Conservation (phyloP, 208 protist species). For the Leishmania mexicana region DNA sequence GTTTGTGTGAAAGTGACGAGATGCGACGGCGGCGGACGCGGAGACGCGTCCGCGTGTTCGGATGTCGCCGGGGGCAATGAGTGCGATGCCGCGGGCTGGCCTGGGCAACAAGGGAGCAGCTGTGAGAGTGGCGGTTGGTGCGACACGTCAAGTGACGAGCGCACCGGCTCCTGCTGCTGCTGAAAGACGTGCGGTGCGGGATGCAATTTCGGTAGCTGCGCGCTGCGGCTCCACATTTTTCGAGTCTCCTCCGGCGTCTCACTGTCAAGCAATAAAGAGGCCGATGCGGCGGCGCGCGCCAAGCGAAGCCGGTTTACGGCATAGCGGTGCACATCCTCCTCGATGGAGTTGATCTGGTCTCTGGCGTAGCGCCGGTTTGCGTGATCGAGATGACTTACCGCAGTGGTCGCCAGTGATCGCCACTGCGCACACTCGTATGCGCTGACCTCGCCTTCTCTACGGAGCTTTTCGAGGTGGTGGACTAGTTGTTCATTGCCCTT, state of each 20-base stretch:
- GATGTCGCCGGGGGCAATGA: neutral
- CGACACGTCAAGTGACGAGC: neutral
- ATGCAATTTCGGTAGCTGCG: slow-evolving; percentile 10
- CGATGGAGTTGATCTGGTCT: slow-evolving; percentile 12
- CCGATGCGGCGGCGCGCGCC: neutral
- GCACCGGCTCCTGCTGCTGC: neutral
- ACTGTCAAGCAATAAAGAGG: neutral
- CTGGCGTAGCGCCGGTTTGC: slow-evolving; percentile 9
- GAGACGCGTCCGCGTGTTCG: neutral
- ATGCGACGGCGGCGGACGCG: neutral
- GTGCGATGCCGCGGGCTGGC: too few relatives aligned
- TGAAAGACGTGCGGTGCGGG: neutral
- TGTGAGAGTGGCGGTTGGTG: neutral
- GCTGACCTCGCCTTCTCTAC: slow-evolving; percentile 27
- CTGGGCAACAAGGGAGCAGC: neutral
- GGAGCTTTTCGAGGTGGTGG: slow-evolving; percentile 26
- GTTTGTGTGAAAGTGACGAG: neutral
- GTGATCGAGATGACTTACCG: slow-evolving; percentile 11
- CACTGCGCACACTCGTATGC: slow-evolving; percentile 40
- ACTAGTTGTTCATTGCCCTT: slow-evolving; percentile 31
- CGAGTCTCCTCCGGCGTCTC: slow-evolving; percentile 14
- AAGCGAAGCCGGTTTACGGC: neutral
- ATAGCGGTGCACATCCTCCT: slow-evolving; percentile 21
- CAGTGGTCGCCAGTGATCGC: slow-evolving; percentile 41
- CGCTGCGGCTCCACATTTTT: slow-evolving; percentile 26